Conservation (phyloP, 805 yeast species). For the Kuraishia molischiana region DNA sequence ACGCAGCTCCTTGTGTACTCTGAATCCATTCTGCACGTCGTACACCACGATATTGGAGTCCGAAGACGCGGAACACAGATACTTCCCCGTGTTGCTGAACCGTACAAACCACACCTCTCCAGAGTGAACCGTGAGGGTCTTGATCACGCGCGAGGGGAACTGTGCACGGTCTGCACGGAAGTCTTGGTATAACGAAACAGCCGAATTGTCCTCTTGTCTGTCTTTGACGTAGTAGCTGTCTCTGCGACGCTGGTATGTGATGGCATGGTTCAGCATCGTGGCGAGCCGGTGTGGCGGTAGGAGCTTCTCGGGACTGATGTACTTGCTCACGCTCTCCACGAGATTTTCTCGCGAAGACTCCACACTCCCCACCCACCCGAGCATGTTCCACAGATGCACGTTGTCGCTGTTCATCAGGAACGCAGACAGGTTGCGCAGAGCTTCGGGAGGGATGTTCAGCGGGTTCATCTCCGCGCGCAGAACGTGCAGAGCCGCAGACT, state of each 20-base stretch:
- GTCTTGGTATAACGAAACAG: conserved; percentile 1
- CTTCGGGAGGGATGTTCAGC: not conserved
- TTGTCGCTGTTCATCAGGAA: not conserved
- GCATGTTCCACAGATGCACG: not conserved
- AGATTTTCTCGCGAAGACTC: not conserved
- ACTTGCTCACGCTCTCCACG: not conserved
- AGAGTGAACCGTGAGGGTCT: conserved; percentile 39
- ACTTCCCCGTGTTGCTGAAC: conserved; percentile 70
- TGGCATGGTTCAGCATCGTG: not conserved
- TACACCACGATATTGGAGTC: conserved; percentile 59
- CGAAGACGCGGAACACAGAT: conserved; percentile 67
- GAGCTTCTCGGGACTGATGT: not conserved
- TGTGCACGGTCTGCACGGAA: conserved; percentile 4
- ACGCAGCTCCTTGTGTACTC: conserved; percentile 23
- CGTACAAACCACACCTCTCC: conserved; percentile 81
- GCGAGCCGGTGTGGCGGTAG: conserved; percentile 2
- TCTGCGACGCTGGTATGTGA: not conserved
- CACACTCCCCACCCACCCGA: conserved; percentile 3
- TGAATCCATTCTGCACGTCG: conserved; percentile 42
- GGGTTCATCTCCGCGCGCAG: conserved; percentile 2
- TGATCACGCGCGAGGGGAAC: conserved; percentile 39
- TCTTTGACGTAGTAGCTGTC: conserved; percentile 1
- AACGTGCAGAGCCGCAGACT: conserved; percentile 1
- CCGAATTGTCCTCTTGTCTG: not conserved
- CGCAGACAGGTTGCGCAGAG: not conserved